Evolutionary conservation across 805 yeast genomes (phyloP).

Genomic region (Wickerhamiella nectarea): DNA sequence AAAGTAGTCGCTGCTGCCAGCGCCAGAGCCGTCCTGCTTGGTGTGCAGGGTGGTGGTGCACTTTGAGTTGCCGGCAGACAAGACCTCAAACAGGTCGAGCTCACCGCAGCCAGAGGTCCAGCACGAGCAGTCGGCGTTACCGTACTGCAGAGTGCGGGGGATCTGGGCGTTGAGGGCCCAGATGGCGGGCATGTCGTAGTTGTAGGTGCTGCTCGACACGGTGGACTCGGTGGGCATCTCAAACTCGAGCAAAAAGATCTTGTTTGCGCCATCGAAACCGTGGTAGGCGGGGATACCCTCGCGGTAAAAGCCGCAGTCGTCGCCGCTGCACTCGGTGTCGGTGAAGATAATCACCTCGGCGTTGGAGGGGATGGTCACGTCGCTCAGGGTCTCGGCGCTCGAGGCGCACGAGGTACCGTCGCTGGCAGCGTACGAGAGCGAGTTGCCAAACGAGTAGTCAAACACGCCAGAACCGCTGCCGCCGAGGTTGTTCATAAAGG

Average conservation of each 20-base stretch:
- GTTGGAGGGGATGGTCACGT: constrained; percentile 57
- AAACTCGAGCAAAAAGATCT: constrained; percentile 88
- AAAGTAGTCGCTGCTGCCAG: constrained; percentile 80
- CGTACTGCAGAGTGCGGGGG: constrained; percentile 94
- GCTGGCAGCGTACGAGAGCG: constrained; percentile 68
- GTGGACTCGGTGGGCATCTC: constrained; percentile 66
- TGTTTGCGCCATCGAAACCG: constrained; percentile 74
- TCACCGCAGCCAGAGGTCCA: constrained; percentile 98
- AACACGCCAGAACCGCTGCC: constrained; percentile 74
- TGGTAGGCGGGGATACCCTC: constrained; percentile 81
- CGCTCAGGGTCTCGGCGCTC: constrained; percentile 51
- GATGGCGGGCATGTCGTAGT: constrained; percentile 94
- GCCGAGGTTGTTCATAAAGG: constrained; percentile 80
- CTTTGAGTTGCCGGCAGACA: constrained; percentile 59
- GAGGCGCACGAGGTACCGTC: constrained; percentile 68
- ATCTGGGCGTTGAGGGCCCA: constrained; percentile 93
- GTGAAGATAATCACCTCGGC: constrained; percentile 75
- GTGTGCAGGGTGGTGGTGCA: constrained; percentile 66
- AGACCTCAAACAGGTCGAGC: constrained; percentile 83
- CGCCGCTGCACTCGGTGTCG: constrained; percentile 29
- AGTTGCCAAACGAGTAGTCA: constrained; percentile 80
- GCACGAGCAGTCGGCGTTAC: constrained; percentile 75
- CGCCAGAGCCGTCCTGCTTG: constrained; percentile 71
- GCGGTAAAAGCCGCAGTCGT: constrained; percentile 75
- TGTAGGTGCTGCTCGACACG: constrained; percentile 34